phyloP scores from a whole-genome alignment of 345 rosid species.

The Eutrema japonicum region DNA sequence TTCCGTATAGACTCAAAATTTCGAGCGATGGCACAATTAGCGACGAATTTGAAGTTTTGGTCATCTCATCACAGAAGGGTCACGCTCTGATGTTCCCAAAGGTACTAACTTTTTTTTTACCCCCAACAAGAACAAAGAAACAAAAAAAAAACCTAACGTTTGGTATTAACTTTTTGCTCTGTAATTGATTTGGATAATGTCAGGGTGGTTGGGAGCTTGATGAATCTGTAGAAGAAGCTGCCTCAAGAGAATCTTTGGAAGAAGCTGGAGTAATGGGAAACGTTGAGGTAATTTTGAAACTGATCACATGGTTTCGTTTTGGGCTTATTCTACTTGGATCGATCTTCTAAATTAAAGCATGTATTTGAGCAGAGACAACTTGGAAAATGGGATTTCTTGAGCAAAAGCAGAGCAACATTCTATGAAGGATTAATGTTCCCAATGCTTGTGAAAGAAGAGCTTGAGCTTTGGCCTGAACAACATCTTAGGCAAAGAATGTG shows the following conservation, averaged over 20 bases:
- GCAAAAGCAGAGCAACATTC: slow-evolving; percentile 73
- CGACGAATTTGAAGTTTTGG: slow-evolving; percentile 68
- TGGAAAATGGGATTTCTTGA: slow-evolving; percentile 79
- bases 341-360: not conserved
- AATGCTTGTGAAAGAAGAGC: slow-evolving; percentile 72
- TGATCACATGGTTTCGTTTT: not conserved
- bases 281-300: slow-evolving; percentile 57
- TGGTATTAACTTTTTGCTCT: not conserved
- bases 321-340: not conserved
- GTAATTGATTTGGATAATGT: not conserved
- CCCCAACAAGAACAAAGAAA: not conserved
- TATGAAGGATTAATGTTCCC: slow-evolving; percentile 96
- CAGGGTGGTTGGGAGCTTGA: slow-evolving; percentile 98
- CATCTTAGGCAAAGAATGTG: slow-evolving; percentile 67
- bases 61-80: slow-evolving; percentile 81
- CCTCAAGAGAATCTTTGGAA: slow-evolving; percentile 73
- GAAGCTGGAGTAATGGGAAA: slow-evolving; percentile 88
- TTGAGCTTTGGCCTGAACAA: slow-evolving; percentile 83
- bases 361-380: slow-evolving; percentile 56
- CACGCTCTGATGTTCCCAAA: slow-evolving; percentile 87
- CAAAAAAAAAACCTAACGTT: not conserved
- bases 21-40: slow-evolving; percentile 41
- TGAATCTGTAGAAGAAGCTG: slow-evolving; percentile 82
- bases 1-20: slow-evolving; percentile 70
- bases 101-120: slow-evolving; percentile 45